Percentiles rank a stretch among this genome's conserved stretches.
phyloP scores from a whole-genome alignment of 2,329 filamentous ascomycete species.

The Aspergillus felis region DNA sequence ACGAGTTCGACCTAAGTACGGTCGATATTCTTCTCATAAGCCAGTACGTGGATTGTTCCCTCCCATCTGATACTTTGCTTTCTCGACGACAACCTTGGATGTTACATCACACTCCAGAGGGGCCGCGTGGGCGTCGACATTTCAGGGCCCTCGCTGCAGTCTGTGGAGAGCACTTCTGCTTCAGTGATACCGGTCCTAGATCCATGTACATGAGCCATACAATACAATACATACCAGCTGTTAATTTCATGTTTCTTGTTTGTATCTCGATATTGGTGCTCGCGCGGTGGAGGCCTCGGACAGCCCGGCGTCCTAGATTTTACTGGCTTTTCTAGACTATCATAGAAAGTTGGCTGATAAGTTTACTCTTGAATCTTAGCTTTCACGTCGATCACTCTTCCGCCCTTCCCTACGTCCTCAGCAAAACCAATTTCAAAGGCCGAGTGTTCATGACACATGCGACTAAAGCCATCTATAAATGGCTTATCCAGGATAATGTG shows the following conservation, averaged over 20 bases:
- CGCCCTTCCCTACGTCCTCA: constrained; percentile 93
- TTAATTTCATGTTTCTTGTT: constrained; percentile 16
- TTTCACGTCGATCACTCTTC: constrained; percentile 99
- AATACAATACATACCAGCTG: constrained; percentile 29
- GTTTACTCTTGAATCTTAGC: constrained; percentile 49
- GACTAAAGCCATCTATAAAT: constrained; percentile 99
- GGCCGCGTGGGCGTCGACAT: not conserved
- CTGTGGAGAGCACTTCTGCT: not conserved
- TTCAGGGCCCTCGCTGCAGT: not conserved
- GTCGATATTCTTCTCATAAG: constrained; percentile 96
- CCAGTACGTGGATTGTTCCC: constrained; percentile 70
- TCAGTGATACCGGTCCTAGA: constrained; percentile 8
- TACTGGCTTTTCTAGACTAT: not conserved
- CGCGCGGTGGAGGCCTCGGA: not conserved
- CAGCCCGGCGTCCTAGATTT: constrained; percentile 4
- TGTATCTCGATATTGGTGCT: constrained; percentile 17
- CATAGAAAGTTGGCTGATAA: constrained; percentile 25
- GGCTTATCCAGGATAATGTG: constrained; percentile 96
- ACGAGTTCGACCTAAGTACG: constrained; percentile 95
- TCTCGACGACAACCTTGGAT: not conserved
- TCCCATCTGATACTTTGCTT: constrained; percentile 13
- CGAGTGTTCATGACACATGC: constrained; percentile 99
- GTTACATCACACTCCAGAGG: not conserved
- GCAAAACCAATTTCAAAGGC: constrained; percentile 96
- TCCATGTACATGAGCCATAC: constrained; percentile 36